Conservation (phyloP, 768 basidiomycete genomes). For the Lactarius trivialis region DNA sequence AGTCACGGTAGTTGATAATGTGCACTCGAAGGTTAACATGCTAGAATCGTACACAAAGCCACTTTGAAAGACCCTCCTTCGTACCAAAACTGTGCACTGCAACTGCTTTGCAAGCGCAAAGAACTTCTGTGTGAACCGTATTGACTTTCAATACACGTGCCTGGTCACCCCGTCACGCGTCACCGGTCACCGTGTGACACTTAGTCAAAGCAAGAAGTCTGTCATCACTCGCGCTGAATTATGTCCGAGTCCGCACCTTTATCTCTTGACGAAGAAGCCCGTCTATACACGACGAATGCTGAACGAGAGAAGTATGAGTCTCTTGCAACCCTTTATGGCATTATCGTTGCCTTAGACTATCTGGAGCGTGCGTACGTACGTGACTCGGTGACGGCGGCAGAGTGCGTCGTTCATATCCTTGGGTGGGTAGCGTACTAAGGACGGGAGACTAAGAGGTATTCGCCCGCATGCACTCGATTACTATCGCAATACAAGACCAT, state of each 20-base stretch:
- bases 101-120: too few species aligned
- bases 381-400: slow-evolving; percentile 82
- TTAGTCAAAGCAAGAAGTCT: too few species aligned
- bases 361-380: slow-evolving; percentile 94
- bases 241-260: slow-evolving; percentile 39
- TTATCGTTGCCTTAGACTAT: slow-evolving; percentile 88
- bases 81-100: too few species aligned
- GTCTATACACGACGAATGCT: slow-evolving; percentile 79
- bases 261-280: slow-evolving; percentile 86
- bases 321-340: slow-evolving; percentile 84
- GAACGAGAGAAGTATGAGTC: slow-evolving; percentile 87
- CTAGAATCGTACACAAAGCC: too few species aligned
- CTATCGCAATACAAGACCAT: slow-evolving; percentile 97
- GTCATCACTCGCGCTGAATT: too few species aligned
- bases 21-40: too few species aligned
- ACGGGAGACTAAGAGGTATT: slow-evolving; percentile 62
- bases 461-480: slow-evolving; percentile 91
- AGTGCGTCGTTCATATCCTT: slow-evolving; percentile 50
- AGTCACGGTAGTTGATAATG: too few species aligned
- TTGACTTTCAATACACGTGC: too few species aligned
- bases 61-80: too few species aligned
- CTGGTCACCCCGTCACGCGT: too few species aligned
- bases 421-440: slow-evolving; percentile 30
- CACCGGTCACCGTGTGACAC: too few species aligned
- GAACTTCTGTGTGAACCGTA: too few species aligned